Conservation (phyloP, 1,284 basidiomycete genomes). For the Lentinula novae-zelandiae region DNA sequence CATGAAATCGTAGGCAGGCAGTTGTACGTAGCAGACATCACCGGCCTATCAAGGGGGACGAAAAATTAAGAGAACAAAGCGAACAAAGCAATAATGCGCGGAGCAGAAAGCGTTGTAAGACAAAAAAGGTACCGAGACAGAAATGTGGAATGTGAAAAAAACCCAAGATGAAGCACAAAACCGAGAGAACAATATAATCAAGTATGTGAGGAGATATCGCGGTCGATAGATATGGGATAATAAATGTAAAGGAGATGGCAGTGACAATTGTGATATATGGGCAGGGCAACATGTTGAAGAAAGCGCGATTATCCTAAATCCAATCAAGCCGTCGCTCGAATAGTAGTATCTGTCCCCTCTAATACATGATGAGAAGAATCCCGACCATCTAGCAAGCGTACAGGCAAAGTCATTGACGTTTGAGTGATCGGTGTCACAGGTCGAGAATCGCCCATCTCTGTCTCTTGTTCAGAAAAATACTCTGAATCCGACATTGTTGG, state of each 20-base stretch:
- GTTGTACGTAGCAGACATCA: background rate
- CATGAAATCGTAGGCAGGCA: background rate
- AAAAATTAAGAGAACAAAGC: background rate
- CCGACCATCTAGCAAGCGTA: background rate
- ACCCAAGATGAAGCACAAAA: background rate
- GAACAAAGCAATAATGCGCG: background rate
- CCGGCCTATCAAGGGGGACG: background rate
- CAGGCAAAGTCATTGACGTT: background rate
- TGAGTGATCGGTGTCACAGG: constrained; percentile 6
- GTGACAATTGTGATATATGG: background rate
- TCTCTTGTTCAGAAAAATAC: constrained; percentile 13
- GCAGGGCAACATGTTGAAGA: too few relatives aligned
- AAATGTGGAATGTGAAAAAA: background rate
- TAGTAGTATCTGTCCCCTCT: constrained; percentile 14
- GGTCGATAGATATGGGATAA: background rate
- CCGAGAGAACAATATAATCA: background rate
- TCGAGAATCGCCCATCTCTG: constrained; percentile 9
- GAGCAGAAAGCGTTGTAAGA: background rate
- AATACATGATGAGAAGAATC: constrained; percentile 2
- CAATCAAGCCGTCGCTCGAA: constrained; percentile 2
- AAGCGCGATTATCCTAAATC: too few relatives aligned
- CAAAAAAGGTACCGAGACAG: background rate
- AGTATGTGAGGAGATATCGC: background rate
- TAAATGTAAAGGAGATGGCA: background rate
- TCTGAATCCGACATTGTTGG: constrained; percentile 9